A percentile compares a stretch with the other conserved stretches of the same genome.
phyloP scores from a whole-genome alignment of 306 rosid species.

The Cucurbita moschata region DNA sequence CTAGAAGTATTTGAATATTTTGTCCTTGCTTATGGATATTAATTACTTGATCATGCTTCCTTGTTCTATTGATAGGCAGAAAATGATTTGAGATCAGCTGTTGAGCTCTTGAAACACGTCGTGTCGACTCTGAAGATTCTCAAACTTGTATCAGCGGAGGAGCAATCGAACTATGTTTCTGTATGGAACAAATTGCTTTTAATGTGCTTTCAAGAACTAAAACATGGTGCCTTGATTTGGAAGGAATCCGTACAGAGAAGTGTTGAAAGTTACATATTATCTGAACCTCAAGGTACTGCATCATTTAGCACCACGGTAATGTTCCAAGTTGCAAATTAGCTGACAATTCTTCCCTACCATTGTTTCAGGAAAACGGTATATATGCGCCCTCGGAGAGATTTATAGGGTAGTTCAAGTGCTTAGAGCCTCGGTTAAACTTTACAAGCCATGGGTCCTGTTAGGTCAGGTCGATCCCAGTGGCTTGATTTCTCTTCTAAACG shows the following conservation, averaged over 20 bases:
- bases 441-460: slow-evolving; percentile 60
- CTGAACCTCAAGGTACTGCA: slow-evolving; percentile 47
- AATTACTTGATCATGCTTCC: slow-evolving; percentile 20
- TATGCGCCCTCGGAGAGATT: slow-evolving; percentile 73
- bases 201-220: slow-evolving; percentile 61
- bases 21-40: neutral
- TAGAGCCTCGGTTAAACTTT: slow-evolving; percentile 47
- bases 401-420: slow-evolving; percentile 60
- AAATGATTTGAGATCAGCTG: slow-evolving; percentile 47
- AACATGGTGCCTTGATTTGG: slow-evolving; percentile 72
- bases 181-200: slow-evolving; percentile 48
- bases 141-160: slow-evolving; percentile 46
- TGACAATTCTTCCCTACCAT: neutral
- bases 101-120: slow-evolving; percentile 57
- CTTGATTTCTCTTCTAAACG: slow-evolving; percentile 38
- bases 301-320: slow-evolving; percentile 9
- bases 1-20: neutral
- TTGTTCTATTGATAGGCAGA: slow-evolving; percentile 42
- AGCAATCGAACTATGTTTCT: slow-evolving; percentile 49
- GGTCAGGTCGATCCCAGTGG: slow-evolving; percentile 22
- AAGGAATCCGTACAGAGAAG: slow-evolving; percentile 40
- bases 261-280: slow-evolving; percentile 36
- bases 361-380: slow-evolving; percentile 41
- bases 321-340: slow-evolving; percentile 1
- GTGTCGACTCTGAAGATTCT: slow-evolving; percentile 46